phyloP scores from a whole-genome alignment of 495 filamentous ascomycete species.

The Aspergillus haitiensis region DNA sequence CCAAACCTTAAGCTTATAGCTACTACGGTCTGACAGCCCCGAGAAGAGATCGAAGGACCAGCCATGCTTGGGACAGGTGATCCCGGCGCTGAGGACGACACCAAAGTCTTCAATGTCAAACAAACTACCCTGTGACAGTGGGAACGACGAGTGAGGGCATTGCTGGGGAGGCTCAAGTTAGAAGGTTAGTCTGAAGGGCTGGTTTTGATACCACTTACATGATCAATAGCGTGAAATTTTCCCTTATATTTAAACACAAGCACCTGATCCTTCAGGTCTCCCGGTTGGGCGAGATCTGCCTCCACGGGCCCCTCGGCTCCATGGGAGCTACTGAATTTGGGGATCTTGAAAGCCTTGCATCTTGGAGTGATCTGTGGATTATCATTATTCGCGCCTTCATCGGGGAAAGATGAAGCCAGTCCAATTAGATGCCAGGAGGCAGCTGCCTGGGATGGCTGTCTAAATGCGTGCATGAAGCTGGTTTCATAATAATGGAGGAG shows the following conservation, averaged over 20 bases:
- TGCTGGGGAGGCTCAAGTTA: constrained; percentile 39
- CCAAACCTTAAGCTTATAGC: constrained; percentile 58
- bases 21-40: constrained; percentile 55
- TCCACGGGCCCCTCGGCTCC: constrained; percentile 26
- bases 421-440: constrained; percentile 43
- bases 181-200: background rate
- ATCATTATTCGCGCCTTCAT: constrained; percentile 42
- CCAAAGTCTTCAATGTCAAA: constrained; percentile 68
- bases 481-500: too few relatives aligned
- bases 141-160: constrained; percentile 61
- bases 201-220: constrained; percentile 44
- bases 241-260: constrained; percentile 58
- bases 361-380: constrained; percentile 34
- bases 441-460: constrained; percentile 13
- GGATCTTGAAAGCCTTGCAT: constrained; percentile 58
- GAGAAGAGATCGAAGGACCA: constrained; percentile 64
- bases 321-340: constrained; percentile 31
- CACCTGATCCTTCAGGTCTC: constrained; percentile 56
- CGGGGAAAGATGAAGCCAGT: constrained; percentile 50
- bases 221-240: constrained; percentile 59
- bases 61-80: constrained; percentile 60
- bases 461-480: constrained; percentile 19
- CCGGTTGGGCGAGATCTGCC: constrained; percentile 44
- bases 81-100: constrained; percentile 43
- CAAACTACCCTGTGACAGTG: constrained; percentile 53